Evolutionary conservation across 1,284 basidiomycete genomes (phyloP), one percentile per base, ranked within the genome.

Genomic region (Irpex lacteus): DNA sequence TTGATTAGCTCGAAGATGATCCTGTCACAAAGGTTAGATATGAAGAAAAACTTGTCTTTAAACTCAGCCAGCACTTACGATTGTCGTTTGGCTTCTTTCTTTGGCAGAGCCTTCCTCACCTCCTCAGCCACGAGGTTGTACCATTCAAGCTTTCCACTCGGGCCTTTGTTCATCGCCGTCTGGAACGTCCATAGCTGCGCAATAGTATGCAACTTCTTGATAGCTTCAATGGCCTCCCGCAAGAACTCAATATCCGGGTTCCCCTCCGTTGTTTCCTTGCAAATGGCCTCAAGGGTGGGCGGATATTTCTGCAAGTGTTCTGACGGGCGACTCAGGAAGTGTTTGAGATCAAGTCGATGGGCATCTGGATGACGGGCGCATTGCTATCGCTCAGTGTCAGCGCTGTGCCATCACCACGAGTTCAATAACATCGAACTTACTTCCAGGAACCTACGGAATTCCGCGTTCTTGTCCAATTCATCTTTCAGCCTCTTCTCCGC

Each of bases 1-100:
- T 96, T 92, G 73, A 99, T 97, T 58, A 98, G 80, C 77, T 99
- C 97, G 71, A 96, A 97, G 59, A 98, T 96, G 68, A 93, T 88
- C 52, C 94, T 95, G 34, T 19, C 19, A n/a, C 32, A 15, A 37
- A 49, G 36, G 21, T 59, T 56, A 47, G 58, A 38, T 26, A 63
- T 52, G 61, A n/a, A 36, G 19, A 61, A 32, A 4, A 37, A 49
- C n/a, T 15, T 11, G 19, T 36, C 55, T 21, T 38, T 21, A 37
- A 40, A 34, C 26, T n/a, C 15, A 26, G 18, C 15, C 9, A 38
- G 11, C 1, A 82, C 92, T 77, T 74, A 95, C 93, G 91, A 89
- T 75, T 99, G 97, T 18, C 95, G 86, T 74, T 92, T 92, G 21
- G 87, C 80, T 74, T 98, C 95, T 59, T 89, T 83, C 74, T 91